Conservation (phyloP, 805 yeast species). For the Wickerhamiella bombiphila region DNA sequence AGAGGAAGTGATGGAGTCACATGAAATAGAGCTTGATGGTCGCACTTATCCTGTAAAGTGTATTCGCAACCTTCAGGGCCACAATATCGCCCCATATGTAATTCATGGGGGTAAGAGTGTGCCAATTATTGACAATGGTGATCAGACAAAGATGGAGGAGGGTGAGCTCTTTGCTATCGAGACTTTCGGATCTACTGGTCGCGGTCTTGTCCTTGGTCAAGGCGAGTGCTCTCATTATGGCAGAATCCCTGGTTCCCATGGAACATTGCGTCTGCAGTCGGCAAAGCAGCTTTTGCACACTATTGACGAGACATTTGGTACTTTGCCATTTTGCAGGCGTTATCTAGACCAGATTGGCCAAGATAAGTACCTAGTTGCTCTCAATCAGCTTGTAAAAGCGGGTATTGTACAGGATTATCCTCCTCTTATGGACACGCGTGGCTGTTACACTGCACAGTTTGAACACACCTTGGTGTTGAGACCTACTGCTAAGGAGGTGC, state of each 20-base stretch:
- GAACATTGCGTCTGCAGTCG: constrained; percentile 42
- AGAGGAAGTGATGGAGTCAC: constrained; percentile 94
- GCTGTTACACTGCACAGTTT: constrained; percentile 88
- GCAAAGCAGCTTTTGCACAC: constrained; percentile 55
- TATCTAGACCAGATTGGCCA: constrained; percentile 73
- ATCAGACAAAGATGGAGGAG: constrained; percentile 95
- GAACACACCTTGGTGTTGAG: constrained; percentile 89
- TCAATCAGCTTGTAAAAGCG: constrained; percentile 67
- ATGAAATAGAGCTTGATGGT: constrained; percentile 84
- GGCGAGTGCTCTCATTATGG: constrained; percentile 97
- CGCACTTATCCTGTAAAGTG: constrained; percentile 72
- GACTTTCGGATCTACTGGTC: constrained; percentile 94
- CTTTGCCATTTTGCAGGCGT: constrained; percentile 92
- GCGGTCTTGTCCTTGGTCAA: constrained; percentile 68
- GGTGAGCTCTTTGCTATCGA: constrained; percentile 97
- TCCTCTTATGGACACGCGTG: constrained; percentile 70
- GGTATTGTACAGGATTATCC: constrained; percentile 92
- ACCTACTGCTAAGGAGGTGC: constrained; percentile 85
- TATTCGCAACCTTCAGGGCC: constrained; percentile 88
- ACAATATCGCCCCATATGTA: constrained; percentile 65
- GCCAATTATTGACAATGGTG: constrained; percentile 89
- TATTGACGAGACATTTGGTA: constrained; percentile 75
- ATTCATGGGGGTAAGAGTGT: constrained; percentile 95
- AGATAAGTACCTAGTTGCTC: constrained; percentile 76
- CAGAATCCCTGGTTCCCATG: constrained; percentile 34